Evolutionary conservation across 1,284 basidiomycete genomes (phyloP).

Genomic region (Polyporus tsugae): DNA sequence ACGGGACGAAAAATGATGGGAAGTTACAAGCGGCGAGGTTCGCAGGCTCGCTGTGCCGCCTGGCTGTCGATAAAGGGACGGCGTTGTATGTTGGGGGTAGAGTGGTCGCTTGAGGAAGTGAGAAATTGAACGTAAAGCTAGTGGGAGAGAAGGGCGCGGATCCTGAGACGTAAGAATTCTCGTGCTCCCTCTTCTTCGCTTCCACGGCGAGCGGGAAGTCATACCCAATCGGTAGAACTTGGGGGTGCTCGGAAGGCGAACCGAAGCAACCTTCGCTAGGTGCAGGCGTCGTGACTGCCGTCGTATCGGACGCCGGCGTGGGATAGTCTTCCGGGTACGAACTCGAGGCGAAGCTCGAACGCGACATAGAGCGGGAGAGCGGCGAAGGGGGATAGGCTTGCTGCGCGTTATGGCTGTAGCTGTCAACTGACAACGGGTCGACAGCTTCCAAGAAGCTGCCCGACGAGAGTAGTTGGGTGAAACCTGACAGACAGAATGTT

Average conservation of each 20-base stretch:
- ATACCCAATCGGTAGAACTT: conserved; percentile 18
- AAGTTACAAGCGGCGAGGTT: conserved; percentile 28
- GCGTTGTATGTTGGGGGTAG: conserved; percentile 9
- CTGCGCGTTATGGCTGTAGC: conserved; percentile 6
- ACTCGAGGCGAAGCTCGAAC: conserved; percentile 30
- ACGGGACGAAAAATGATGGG: conserved; percentile 21
- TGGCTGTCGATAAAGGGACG: conserved; percentile 14
- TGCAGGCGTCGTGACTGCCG: conserved; percentile 30
- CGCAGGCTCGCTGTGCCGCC: conserved; percentile 33
- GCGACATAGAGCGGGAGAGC: conserved; percentile 30
- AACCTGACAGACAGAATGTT: conserved; percentile 11
- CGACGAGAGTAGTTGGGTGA: conserved; percentile 6
- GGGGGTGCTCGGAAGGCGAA: conserved; percentile 21
- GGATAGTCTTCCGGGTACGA: conserved; percentile 26
- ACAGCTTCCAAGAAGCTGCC: conserved; percentile 10
- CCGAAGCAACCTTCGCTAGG: conserved; percentile 28
- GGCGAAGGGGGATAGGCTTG: conserved; percentile 22
- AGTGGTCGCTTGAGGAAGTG: conserved; percentile 4
- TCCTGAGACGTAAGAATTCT: conserved; percentile 30
- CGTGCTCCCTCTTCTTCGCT: conserved; percentile 24
- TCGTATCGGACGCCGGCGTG: conserved; percentile 29
- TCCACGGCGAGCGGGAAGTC: conserved; percentile 20
- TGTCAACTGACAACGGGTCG: conserved; percentile 14
- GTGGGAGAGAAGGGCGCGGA: conserved; percentile 29
- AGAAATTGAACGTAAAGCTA: conserved; percentile 21